These are phyloP conservation scores for Logfia minima DNA, from an alignment of 129 eudicot genomes.

Conservation along the genomic window DNA sequence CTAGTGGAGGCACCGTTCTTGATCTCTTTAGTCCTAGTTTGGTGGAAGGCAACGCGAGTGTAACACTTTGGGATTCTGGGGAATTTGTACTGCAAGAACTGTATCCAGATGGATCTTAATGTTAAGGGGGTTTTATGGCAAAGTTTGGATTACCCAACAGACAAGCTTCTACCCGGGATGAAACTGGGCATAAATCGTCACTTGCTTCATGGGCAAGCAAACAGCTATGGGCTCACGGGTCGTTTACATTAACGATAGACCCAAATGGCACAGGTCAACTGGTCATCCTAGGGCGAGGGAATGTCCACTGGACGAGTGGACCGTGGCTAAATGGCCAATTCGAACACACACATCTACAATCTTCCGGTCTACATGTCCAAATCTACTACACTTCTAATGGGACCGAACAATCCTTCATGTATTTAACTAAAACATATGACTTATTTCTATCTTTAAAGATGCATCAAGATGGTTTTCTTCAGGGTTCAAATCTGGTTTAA, in stretches of 20 bases:
- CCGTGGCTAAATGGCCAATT: constrained; percentile 31
- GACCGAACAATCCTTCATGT: constrained; percentile 34
- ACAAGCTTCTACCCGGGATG: constrained; percentile 38
- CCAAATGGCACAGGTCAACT: constrained; percentile 21
- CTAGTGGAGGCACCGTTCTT: constrained; percentile 6
- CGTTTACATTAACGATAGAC: constrained; percentile 16
- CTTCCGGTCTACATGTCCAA: background rate
- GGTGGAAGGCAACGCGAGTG: constrained; percentile 16
- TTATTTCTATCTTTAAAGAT: constrained; percentile 27
- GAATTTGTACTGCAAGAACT: constrained; percentile 33
- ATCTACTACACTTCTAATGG: constrained; percentile 27
- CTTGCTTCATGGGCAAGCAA: constrained; percentile 25
- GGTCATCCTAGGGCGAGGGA: constrained; percentile 33
- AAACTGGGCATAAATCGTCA: constrained; percentile 38
- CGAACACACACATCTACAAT: background rate
- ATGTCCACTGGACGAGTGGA: constrained; percentile 39
- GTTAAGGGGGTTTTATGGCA: constrained; percentile 36
- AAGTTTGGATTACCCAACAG: constrained; percentile 40
- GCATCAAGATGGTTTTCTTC: constrained; percentile 9
- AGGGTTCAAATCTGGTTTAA: too few relatives aligned
- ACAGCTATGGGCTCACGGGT: constrained; percentile 1
- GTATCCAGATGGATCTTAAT: constrained; percentile 28
- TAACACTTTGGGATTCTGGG: constrained; percentile 24
- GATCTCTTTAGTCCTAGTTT: constrained; percentile 6
- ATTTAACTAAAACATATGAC: constrained; percentile 14